A percentile compares a stretch with the other conserved stretches of the same genome.
Conservation (phyloP, 495 filamentous ascomycete species). For the Chaetomidium leptoderma region DNA sequence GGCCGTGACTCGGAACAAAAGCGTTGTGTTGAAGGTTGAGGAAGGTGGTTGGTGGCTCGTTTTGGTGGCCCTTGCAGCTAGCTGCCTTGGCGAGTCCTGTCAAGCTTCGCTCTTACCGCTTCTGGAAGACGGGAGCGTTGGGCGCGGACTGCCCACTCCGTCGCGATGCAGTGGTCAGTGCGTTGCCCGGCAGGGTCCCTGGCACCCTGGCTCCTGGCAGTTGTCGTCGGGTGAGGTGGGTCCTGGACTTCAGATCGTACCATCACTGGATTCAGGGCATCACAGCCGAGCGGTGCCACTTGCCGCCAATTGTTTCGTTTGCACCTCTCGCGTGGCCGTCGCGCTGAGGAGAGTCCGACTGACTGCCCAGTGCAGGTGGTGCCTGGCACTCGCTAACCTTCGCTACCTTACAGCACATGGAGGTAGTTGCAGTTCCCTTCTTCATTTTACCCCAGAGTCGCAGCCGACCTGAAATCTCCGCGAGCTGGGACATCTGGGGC, state of each 20-base stretch:
- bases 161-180: not conserved
- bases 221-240: not conserved
- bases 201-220: too few species aligned
- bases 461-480: not conserved
- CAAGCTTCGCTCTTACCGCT: slow-evolving; percentile 7
- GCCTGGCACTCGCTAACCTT: not conserved
- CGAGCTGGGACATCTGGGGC: too few species aligned
- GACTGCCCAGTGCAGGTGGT: not conserved
- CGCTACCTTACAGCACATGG: too few species aligned
- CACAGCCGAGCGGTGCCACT: not conserved
- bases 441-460: not conserved
- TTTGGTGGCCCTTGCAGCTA: slow-evolving; percentile 2
- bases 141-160: slow-evolving; percentile 9
- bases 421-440: too few species aligned
- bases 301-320: slow-evolving; percentile 3
- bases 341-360: not conserved
- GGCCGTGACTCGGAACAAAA: too few species aligned
- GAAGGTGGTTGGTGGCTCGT: not conserved
- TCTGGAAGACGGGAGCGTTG: not conserved
- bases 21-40: not conserved
- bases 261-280: too few species aligned
- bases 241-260: slow-evolving; percentile 3
- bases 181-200: not conserved
- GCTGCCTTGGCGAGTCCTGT: not conserved
- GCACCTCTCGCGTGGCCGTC: not conserved